These are phyloP conservation scores for Aspergillus persii DNA, from an alignment of 2,329 filamentous ascomycete species.

Conservation along the genomic window DNA sequence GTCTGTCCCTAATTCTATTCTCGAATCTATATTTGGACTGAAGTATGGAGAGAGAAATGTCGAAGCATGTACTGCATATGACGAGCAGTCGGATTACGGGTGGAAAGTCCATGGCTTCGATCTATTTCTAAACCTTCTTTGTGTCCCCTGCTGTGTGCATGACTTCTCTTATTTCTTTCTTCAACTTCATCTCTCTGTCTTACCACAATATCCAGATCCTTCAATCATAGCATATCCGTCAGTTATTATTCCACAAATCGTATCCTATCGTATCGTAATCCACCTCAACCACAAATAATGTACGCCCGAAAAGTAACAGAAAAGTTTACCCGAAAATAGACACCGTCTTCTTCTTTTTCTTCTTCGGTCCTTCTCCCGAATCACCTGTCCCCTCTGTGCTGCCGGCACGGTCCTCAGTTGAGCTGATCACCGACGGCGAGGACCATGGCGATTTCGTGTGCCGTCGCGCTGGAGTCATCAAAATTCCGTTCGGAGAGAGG, in stretches of 20 bases:
- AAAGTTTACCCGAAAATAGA: slow-evolving; percentile 1
- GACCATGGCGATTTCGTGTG: slow-evolving; percentile 3
- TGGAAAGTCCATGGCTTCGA: too few relatives aligned
- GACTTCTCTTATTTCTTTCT: background rate
- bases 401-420: background rate
- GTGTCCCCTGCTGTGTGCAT: background rate
- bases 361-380: background rate
- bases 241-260: background rate
- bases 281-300: background rate
- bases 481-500: slow-evolving; percentile 18
- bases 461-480: slow-evolving; percentile 14
- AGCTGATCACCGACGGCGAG: background rate
- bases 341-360: slow-evolving; percentile 6
- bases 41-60: too few relatives aligned
- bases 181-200: background rate
- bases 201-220: background rate
- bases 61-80: too few relatives aligned
- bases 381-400: background rate
- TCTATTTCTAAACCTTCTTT: too few relatives aligned
- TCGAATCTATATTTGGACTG: too few relatives aligned
- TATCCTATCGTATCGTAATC: background rate
- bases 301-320: background rate
- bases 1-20: background rate
- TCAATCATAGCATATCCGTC: background rate
- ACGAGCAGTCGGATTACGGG: too few relatives aligned